Evolutionary conservation across 169 alveolate genomes (phyloP), one percentile per base, ranked within the genome.

Genomic region (Plasmodium yoelii): DNA sequence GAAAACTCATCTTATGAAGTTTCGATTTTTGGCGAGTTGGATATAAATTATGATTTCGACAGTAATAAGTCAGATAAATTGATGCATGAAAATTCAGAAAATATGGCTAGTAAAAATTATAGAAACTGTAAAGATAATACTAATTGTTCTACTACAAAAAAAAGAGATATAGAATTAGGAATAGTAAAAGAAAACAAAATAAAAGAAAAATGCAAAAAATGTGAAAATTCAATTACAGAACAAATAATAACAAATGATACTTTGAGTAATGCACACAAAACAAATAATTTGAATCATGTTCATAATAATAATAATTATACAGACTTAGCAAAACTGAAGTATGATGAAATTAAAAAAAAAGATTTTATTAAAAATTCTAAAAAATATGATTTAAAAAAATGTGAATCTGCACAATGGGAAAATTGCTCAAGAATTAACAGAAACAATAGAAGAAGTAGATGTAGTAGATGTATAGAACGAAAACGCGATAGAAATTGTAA

Each of bases 1-100:
- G 87, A 72, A 72, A 72, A 60, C 55, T 72, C 87, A 19, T 13
- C 57, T 13, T 72, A 72, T 26, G 88, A 75, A 61, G 34, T 75
- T 47, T 75, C 88, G 26, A 46, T 75, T 24, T 19, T 53, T 19
- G 88, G 88, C 1, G 88, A 75, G 39, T 19, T 75, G 67, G 70
- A 63, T 53, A 12, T 75, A 24, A 75, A 63, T 53, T 75, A 44
- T 75, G 63, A 75, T 8, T 63, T 55, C 42, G 55, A 64, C n/a
- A 28, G 49, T 63, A 65, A 19, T 34, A 44, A 34, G 39, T n/a
- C 24, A 22, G 70, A 5, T 9, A 24, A 46, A 44, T 34, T 39
- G 56, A n/a, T 22, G 26, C n/a, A 18, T 13, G 19, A 12, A 13
- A 63, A 63, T 39, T 63, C 22, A 8, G 28, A 63, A 63, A 26